Evolutionary conservation across 2,329 filamentous ascomycete species (phyloP), one percentile per base, ranked within the genome.

Genomic region (Fusarium caatingaense): DNA sequence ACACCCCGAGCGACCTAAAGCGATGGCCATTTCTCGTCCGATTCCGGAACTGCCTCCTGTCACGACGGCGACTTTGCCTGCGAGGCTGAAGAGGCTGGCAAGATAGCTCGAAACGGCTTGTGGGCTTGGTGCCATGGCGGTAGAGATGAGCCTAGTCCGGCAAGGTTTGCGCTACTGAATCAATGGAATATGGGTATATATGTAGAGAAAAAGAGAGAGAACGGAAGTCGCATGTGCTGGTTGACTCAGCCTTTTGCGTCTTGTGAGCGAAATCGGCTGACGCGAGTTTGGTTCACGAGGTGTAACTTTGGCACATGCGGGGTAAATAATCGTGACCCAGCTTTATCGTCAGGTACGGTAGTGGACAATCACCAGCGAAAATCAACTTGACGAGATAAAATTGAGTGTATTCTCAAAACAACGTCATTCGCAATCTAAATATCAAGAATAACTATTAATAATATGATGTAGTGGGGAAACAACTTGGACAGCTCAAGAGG

Each of bases 41-140:
- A 80, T 80, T 13, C 78, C 78, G 6, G 76, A 76, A 61, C 77
- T 79, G n/a, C 73, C 78, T 9, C 78, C 78, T 0, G 78, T 79
- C 2, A 80, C 65, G 9, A 79, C 71, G 0, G 76, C 78, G 8
- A 74, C 72, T 40, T 69, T 71, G 18, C 77, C 77, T 0, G 65
- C 56, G n/a, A 79, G 75, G 20, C 73, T 68, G 56, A 79, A 79
- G 30, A 79, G 64, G 10, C 69, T 67, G 25, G 74, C 51, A 27
- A 80, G 73, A 45, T 78, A 79, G 60, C 20, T 48, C 15, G 61
- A 58, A 16, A 67, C 60, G 12, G 60, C 47, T 5, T 56, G 60
- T 5, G 46, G 5, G 42, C 37, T 61, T 48, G 57, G 66, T 8
- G 61, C 28, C 72, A 74, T 74, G 34, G 40, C 32, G 20, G 32